Percentiles rank a stretch among this genome's conserved stretches.
These are phyloP conservation scores for Fraxinus quadrangulata DNA, from an alignment of 257 asterid genomes.

Conservation along the genomic window DNA sequence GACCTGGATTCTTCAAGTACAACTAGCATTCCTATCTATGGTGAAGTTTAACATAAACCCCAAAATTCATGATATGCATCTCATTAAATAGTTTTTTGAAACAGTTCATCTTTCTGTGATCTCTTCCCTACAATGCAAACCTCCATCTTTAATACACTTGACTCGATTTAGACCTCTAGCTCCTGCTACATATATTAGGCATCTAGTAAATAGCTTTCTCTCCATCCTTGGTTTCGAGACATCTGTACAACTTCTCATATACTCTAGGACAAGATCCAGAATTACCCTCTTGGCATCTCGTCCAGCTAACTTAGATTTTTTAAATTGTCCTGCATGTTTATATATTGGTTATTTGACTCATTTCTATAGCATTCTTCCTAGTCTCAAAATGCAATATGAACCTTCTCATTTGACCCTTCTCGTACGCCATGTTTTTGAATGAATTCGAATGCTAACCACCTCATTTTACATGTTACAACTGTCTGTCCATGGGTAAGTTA, in stretches of 20 bases:
- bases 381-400: not conserved
- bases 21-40: not conserved
- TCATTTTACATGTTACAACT: not conserved
- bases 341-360: no score
- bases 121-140: not conserved
- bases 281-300: not conserved
- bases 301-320: not conserved
- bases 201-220: not conserved
- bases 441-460: no score
- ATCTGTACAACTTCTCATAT: not conserved
- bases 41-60: not conserved
- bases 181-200: not conserved
- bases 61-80: not conserved
- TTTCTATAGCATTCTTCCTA: not conserved
- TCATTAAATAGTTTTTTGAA: not conserved
- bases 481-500: not conserved
- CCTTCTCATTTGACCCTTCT: not conserved
- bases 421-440: no score
- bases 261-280: not conserved
- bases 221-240: not conserved
- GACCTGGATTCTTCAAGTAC: not conserved
- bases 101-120: not conserved
- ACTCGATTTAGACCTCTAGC: not conserved
- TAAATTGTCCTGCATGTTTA: not conserved
- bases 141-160: not conserved